Evolutionary conservation across 2,329 filamentous ascomycete species (phyloP).

Genomic region (Clarireedia hainanense): DNA sequence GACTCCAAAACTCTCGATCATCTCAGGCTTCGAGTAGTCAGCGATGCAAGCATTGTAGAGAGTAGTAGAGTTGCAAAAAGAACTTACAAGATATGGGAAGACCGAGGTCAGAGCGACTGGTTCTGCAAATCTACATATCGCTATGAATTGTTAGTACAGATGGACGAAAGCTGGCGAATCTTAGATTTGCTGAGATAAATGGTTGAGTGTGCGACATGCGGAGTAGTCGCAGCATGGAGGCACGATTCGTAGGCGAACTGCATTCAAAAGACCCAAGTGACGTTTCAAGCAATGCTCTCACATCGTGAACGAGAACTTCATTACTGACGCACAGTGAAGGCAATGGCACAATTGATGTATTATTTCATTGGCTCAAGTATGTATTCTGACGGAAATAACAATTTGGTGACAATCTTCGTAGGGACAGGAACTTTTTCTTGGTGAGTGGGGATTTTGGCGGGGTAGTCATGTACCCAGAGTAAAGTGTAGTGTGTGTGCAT

Average conservation of each 20-base stretch:
- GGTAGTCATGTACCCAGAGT: background rate
- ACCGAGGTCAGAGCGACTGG: constrained; percentile 56
- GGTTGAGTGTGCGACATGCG: background rate
- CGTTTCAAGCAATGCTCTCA: no score
- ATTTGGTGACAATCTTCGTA: background rate
- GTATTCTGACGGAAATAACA: background rate
- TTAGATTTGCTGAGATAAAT: background rate
- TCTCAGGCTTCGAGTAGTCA: constrained; percentile 55
- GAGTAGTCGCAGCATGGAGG: background rate
- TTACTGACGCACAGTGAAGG: no score
- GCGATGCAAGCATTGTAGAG: constrained; percentile 8
- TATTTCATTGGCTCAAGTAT: background rate
- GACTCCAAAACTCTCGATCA: constrained; percentile 74
- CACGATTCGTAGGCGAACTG: no score
- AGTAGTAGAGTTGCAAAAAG: background rate
- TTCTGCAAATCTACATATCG: constrained; percentile 71
- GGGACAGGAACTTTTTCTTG: background rate
- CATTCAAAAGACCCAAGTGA: background rate
- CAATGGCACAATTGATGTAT: background rate
- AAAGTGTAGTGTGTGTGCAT: background rate
- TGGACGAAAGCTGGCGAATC: background rate
- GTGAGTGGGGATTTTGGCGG: background rate
- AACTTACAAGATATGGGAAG: constrained; percentile 36
- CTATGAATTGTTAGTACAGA: constrained; percentile 33
- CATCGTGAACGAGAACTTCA: no score